Base-by-base conservation (phyloP, 2,329 filamentous ascomycete genomes). In the Aphanoascus verrucosus region DNA sequence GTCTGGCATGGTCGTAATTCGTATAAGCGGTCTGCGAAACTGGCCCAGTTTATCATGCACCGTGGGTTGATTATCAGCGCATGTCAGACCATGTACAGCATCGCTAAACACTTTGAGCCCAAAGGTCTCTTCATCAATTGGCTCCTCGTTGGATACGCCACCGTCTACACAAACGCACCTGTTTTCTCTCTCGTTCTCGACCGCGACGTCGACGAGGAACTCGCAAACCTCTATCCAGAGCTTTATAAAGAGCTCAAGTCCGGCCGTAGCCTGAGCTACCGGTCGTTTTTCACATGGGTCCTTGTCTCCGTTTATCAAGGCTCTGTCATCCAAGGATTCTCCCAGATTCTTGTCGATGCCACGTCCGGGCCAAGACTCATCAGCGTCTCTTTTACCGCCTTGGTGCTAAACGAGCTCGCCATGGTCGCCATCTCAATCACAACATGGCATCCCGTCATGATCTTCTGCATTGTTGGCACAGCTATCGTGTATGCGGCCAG, bases 1-100 rank as follows among this genome's bases (percentile, higher is more conserved):
- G 89, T 98, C 37, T 98, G 94, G 93, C 94, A 98, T 67, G 93
- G 93, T 0, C 83, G 94, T 32, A 98, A 98, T 72, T 91, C 85
- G 62, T 98, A 98, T 76, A 97, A 97, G 71, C 82, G 94, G 44
- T 88, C 83, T 55, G 93, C 93, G 28, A 98, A 98, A 72, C 80
- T 98, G 20, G 89, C 88, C 0, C 94, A 97, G 68, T 98, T 98
- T 69, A 91, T 98, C 63, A 98, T 98, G 63, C 94, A 98, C 67
- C 86, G 93, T 63, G 93, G 93, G 49, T 75, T 98, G 43, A 95
- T 98, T 64, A 94, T 98, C 64, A 85, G 82, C 52, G 89, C 97
- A 28, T 96, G 90, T 63, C 93, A 98, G 72, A 97, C 93, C 0
- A 89, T 98, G 78, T 98, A 91, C 74, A 94, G 87, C 67, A 94